phyloP scores from a whole-genome alignment of 2,329 filamentous ascomycete genomes.

The Epichloe festucae region DNA sequence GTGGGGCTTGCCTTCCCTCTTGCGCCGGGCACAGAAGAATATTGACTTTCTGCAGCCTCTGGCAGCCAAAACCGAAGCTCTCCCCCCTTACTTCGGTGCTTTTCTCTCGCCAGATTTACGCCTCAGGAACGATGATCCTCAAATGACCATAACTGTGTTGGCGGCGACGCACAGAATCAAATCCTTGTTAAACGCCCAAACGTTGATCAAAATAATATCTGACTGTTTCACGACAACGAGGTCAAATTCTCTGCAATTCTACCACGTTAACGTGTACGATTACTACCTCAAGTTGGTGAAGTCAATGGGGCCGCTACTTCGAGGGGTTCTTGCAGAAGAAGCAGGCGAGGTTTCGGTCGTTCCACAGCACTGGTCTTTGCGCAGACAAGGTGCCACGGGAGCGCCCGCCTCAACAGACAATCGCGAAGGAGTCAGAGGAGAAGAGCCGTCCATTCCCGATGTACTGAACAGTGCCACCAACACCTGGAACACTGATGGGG shows the following conservation, averaged over 20 bases:
- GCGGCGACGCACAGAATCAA: conserved; percentile 69
- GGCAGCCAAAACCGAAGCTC: conserved; percentile 33
- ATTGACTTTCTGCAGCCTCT: conserved; percentile 57
- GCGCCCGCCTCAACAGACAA: conserved; percentile 11
- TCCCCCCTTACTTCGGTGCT: conserved; percentile 61
- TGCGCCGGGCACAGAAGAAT: conserved; percentile 59
- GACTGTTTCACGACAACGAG: conserved; percentile 61
- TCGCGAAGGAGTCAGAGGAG: conserved; percentile 10
- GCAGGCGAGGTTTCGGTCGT: conserved; percentile 61
- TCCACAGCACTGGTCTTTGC: conserved; percentile 50
- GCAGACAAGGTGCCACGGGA: conserved; percentile 16
- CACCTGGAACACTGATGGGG: conserved; percentile 14
- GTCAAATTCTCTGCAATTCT: conserved; percentile 52
- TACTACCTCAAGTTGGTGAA: conserved; percentile 64
- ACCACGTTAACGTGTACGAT: conserved; percentile 70
- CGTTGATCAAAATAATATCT: conserved; percentile 61
- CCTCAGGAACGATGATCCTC: conserved; percentile 19
- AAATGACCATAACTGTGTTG: conserved; percentile 28
- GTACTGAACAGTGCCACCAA: conserved; percentile 15
- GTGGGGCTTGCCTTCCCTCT: conserved; percentile 66
- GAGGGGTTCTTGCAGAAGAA: conserved; percentile 75
- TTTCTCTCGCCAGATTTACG: conserved; percentile 39
- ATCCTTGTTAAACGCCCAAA: conserved; percentile 63
- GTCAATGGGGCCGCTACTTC: conserved; percentile 64
- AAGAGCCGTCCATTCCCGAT: conserved; percentile 18